A percentile compares a stretch with the other conserved stretches of the same genome.
Evolutionary conservation across 768 basidiomycete genomes (phyloP).

Genomic region (Tricholoma flavovirens): DNA sequence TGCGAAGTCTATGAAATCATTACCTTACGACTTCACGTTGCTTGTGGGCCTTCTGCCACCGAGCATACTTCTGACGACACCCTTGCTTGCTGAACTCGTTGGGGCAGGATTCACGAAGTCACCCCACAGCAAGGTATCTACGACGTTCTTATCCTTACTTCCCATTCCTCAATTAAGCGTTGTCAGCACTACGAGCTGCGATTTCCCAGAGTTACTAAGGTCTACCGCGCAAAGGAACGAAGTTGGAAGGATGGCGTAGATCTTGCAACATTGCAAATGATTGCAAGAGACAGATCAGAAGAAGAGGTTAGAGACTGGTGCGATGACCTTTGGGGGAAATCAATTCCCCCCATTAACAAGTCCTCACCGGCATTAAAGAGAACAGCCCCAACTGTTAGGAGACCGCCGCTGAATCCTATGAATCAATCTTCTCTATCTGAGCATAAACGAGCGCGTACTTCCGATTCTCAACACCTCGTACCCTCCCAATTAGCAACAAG

Average conservation of each 20-base stretch:
- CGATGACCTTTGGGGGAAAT: constrained; percentile 31
- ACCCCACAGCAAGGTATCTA: constrained; percentile 43
- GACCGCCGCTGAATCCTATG: background rate
- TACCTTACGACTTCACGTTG: constrained; percentile 55
- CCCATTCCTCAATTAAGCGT: background rate
- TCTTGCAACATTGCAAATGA: constrained; percentile 43
- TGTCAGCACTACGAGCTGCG: constrained; percentile 75
- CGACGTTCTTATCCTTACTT: background rate
- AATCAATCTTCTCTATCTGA: background rate
- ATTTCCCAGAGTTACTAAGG: constrained; percentile 74
- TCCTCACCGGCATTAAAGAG: constrained; percentile 28
- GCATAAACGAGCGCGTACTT: background rate
- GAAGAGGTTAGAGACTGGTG: constrained; percentile 47
- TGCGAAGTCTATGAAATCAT: constrained; percentile 17
- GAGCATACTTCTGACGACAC: constrained; percentile 48
- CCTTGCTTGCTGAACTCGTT: constrained; percentile 66
- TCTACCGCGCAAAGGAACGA: constrained; percentile 56
- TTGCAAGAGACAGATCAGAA: constrained; percentile 44
- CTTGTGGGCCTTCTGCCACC: constrained; percentile 47
- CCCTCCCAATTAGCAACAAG: background rate
- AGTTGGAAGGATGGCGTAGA: constrained; percentile 53
- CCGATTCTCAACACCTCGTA: background rate
- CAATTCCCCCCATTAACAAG: constrained; percentile 32
- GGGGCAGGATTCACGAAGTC: constrained; percentile 83
- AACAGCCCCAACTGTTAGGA: constrained; percentile 27